These are phyloP conservation scores for Cydonia oblonga DNA, from an alignment of 331 rosid genomes.

Conservation along the genomic window DNA sequence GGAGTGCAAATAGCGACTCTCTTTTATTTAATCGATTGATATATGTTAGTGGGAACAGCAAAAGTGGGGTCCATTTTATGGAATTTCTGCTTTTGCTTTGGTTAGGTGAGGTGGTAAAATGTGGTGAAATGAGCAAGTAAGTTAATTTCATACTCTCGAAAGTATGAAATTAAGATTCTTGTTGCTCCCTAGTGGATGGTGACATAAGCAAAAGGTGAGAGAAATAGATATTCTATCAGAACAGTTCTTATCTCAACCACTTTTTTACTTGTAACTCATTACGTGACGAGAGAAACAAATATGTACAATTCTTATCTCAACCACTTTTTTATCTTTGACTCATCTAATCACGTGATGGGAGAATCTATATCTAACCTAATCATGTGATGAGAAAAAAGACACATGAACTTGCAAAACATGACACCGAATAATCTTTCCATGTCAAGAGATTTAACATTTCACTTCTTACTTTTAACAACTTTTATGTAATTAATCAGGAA, in stretches of 20 bases:
- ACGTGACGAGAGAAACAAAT: neutral
- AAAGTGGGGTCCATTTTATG: neutral
- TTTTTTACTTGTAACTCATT: too few species aligned
- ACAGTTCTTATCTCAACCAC: neutral
- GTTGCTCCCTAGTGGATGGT: neutral
- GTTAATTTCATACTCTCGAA: slow-evolving; percentile 2
- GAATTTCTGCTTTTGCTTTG: neutral
- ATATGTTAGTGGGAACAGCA: neutral
- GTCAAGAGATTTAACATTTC: neutral
- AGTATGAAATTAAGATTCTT: neutral
- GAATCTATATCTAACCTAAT: too few species aligned
- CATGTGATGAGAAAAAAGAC: too few species aligned
- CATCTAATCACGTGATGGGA: too few species aligned
- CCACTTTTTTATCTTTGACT: too few species aligned
- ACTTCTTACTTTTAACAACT: neutral
- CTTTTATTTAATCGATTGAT: neutral
- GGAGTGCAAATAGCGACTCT: neutral
- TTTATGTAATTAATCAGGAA: neutral
- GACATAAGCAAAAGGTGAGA: neutral
- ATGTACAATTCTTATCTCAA: too few species aligned
- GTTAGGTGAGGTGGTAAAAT: neutral
- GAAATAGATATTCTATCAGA: neutral
- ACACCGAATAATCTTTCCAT: neutral
- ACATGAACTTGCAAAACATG: neutral
- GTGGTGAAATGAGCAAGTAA: neutral